Base-by-base conservation (phyloP, 129 eudicot species). In the Glebionis coronaria region DNA sequence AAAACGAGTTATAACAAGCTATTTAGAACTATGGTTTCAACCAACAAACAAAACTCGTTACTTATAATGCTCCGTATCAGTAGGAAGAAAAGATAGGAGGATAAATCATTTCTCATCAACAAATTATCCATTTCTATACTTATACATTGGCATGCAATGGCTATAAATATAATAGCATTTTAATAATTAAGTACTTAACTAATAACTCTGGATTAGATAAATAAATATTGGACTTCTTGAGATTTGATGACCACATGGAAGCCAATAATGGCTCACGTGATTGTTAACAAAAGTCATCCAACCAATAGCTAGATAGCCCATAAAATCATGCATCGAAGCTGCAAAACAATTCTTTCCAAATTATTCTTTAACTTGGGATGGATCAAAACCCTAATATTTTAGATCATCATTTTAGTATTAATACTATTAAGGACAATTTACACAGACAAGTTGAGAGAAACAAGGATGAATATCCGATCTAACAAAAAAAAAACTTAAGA, bases 251-350 rank as follows among this genome's bases (percentile, higher is more conserved):
- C 51, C 69, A 75, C 74, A 20, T 58, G 79, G 8, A 3, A 38
- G 19, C 68, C 79, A 67, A 58, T 75, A 46, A 75, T 75, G 73
- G 61, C 47, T 59, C 79, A 75, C 62, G 74, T 75, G 79, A 60
- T 50, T 59, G 56, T 40, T 21, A 53, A 60, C 56, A 40, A 75
- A 75, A 75, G 69, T 75, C 79, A 18, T 67, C 61, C 10, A 67
- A 60, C 68, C 55, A 62, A 72, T 25, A 65, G 29, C 5, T 31
- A n/a, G 40, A 59, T 31, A 58, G 47, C 54, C 44, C 49, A 59
- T 28, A 61, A 67, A 67, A 57, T 75, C 63, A 60, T 68, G 56
- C 63, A 60, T 75, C 40, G 68, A 75, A 23, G 15, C n/a, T 54
- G 68, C 53, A 67, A 75, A 75, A 38, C 52, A 49, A n/a, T 35